Conservation (phyloP, 495 filamentous ascomycete species). For the Daldinia caldariorum region DNA sequence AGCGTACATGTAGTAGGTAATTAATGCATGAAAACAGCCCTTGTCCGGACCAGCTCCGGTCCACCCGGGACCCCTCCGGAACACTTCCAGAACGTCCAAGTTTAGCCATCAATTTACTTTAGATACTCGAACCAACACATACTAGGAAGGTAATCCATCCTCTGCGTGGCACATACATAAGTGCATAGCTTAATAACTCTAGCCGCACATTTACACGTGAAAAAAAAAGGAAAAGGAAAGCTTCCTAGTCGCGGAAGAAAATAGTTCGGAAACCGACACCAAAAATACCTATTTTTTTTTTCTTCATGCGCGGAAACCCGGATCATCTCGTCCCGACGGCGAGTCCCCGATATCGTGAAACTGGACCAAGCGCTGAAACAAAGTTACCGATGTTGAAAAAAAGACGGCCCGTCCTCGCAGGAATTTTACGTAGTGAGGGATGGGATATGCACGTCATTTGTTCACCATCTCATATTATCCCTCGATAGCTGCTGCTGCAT, state of each 20-base stretch:
- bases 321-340: constrained; percentile 46
- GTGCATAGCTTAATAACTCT: not conserved
- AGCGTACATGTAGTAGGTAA: not conserved
- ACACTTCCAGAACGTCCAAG: constrained; percentile 26
- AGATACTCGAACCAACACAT: not conserved
- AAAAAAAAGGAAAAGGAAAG: not conserved
- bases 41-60: constrained; percentile 30
- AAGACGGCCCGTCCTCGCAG: constrained; percentile 20
- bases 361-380: constrained; percentile 56
- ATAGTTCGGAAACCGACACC: constrained; percentile 53
- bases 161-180: constrained; percentile 8
- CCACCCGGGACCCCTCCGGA: constrained; percentile 28
- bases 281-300: constrained; percentile 47
- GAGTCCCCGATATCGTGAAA: constrained; percentile 58
- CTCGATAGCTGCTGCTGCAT: not conserved
- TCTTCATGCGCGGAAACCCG: constrained; percentile 51
- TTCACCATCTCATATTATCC: not conserved
- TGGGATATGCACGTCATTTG: constrained; percentile 15
- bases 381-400: constrained; percentile 65
- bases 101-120: not conserved
- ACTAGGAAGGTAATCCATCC: constrained; percentile 6
- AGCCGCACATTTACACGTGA: not conserved
- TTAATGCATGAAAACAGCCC: constrained; percentile 28
- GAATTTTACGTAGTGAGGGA: constrained; percentile 5
- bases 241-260: not conserved